These are phyloP conservation scores for Phytophthora syringae DNA, from an alignment of 352 stramenopile species.

Conservation along the genomic window DNA sequence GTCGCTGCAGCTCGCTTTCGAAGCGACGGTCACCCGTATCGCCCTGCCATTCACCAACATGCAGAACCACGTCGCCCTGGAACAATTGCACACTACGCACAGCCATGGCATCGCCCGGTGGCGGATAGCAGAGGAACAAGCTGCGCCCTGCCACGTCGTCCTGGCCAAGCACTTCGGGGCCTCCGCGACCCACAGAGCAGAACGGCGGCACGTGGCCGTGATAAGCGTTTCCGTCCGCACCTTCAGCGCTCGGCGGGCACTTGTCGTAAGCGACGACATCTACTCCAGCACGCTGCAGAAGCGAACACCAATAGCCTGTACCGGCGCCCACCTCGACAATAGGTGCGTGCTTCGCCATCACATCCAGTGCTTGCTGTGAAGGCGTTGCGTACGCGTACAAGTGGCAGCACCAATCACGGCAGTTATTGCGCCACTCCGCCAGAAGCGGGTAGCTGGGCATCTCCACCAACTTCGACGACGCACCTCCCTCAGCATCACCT, in stretches of 20 bases:
- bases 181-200: conserved; percentile 58
- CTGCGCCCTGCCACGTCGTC: conserved; percentile 44
- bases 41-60: conserved; percentile 84
- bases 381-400: conserved; percentile 81
- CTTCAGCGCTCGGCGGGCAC: conserved; percentile 43
- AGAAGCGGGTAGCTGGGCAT: conserved; percentile 75
- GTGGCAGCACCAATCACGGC: conserved; percentile 76
- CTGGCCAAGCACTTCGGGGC: conserved; percentile 61
- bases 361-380: conserved; percentile 53
- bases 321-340: conserved; percentile 91
- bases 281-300: conserved; percentile 68
- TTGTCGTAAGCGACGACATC: conserved; percentile 83
- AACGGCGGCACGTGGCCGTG: conserved; percentile 75
- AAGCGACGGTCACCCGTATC: conserved; percentile 76
- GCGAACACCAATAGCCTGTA: conserved; percentile 89
- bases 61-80: conserved; percentile 66
- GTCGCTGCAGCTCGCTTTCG: conserved; percentile 60
- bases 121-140: conserved; percentile 79
- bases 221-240: conserved; percentile 54
- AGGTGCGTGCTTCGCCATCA: conserved; percentile 58
- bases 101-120: conserved; percentile 70
- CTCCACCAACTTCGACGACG: conserved; percentile 37
- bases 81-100: conserved; percentile 62
- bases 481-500: conserved; percentile 5
- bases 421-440: conserved; percentile 79